Percentiles rank a stretch among this genome's conserved stretches.
These are phyloP conservation scores for Rhododendron mucronatum DNA, from an alignment of 148 eudicot genomes.

Conservation along the genomic window DNA sequence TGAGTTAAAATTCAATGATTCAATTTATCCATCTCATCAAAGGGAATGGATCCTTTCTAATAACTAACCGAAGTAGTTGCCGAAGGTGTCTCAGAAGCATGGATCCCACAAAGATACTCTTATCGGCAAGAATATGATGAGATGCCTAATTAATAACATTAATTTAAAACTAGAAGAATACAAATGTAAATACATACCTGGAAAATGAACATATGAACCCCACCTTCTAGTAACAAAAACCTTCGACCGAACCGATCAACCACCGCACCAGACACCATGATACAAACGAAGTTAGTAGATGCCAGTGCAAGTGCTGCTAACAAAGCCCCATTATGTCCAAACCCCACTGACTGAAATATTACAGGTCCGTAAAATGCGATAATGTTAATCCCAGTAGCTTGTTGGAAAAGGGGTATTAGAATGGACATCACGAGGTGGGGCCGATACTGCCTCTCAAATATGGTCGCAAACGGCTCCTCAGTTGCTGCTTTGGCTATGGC, in stretches of 20 bases:
- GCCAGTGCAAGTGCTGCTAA: conserved; percentile 37
- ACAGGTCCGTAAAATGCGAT: conserved; percentile 49
- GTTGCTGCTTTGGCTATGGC: conserved; percentile 19
- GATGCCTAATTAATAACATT: too few species aligned
- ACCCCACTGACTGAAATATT: conserved; percentile 38
- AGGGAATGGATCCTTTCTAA: too few species aligned
- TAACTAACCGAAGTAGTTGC: too few species aligned
- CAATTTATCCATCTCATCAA: too few species aligned
- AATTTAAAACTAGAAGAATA: neutral
- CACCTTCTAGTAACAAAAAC: conserved; percentile 38
- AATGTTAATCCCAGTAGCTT: conserved; percentile 43
- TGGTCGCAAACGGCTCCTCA: conserved; percentile 32
- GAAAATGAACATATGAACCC: conserved; percentile 40
- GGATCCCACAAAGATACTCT: too few species aligned
- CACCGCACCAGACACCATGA: conserved; percentile 30
- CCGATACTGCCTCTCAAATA: conserved; percentile 37
- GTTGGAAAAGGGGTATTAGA: conserved; percentile 44
- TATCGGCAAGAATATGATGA: too few species aligned
- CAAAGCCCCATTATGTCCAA: conserved; percentile 32
- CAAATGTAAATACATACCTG: conserved; percentile 20
- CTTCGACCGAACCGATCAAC: conserved; percentile 49
- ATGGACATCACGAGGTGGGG: conserved; percentile 47
- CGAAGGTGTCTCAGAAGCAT: too few species aligned
- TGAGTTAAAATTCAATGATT: too few species aligned
- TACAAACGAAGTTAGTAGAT: conserved; percentile 21